Base-by-base conservation (phyloP, 116 monocot genomes). In the Zostera marina region DNA sequence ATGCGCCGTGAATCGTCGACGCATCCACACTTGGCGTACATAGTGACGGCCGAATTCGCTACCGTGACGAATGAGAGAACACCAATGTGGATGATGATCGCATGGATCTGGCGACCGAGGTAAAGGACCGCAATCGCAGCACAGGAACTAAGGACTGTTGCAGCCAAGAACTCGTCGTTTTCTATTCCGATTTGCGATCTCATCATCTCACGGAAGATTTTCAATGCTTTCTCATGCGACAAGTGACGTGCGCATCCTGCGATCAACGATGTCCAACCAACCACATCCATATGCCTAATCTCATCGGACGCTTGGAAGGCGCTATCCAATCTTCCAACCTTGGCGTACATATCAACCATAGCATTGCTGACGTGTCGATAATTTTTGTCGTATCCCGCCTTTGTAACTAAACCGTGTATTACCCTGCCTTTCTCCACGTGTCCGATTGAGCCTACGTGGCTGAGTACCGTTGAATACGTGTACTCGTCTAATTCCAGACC, bases 21-120 rank as follows among this genome's bases (percentile, higher is more conserved):
- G 52, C 52, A 64, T 0, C 83, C 83, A 17, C 63, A 66, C 62
- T 75, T 81, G 39, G 76, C 76, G 55, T 90, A 90, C 81, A 79
- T 81, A 52, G 68, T 67, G 8, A 90, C 59, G 24, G 81, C 61
- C 14, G 84, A 66, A 62, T 78, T 84, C 17, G 68, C 66, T 9
- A 81, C 81, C 4, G 78, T 68, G 46, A 76, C 65, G 54, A 72
- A 76, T 8, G 48, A 63, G 38, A 69, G 60, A 54, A 78, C 32
- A 21, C 74, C 68, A 44, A 20, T 43, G 0, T 49, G 69, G 1
- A 59, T 22, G 40, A 45, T 56, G 0, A 62, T 41, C 7, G 77
- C 63, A 44, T 78, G 80, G 32, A 76, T 47, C 66, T 80, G 80
- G 52, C 61, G 51, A 23, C 88, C 88, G 7, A 73, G 20, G 1